Base-by-base conservation (phyloP, 805 yeast genomes). In the Torulaspora delbrueckii region DNA sequence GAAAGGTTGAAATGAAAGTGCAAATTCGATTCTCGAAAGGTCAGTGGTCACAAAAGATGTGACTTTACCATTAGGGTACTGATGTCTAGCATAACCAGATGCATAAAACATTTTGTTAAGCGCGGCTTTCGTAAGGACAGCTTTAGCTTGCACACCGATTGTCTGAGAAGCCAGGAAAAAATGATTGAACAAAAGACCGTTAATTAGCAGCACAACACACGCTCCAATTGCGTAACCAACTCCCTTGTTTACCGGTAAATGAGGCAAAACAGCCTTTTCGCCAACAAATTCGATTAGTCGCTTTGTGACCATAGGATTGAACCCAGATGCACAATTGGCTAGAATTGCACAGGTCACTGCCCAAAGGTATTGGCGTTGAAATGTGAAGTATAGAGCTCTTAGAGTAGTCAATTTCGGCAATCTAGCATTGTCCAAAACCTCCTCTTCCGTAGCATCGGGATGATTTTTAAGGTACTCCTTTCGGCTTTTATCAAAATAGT, bases 21-120 rank as follows among this genome's bases (percentile, higher is more conserved):
- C 88, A 53, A 85, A 74, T 63, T 87, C 96, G 27, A 89, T 74
- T 58, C 96, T 78, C 12, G 90, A 76, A 31, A 88, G 69, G 61
- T 89, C 96, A 2, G 95, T 81, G 50, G 93, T 86, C 62, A 88
- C 76, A 62, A 87, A 66, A 8, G 89, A 80, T 25, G 95, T 86
- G 46, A 89, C 75, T 48, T 76, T 79, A 35, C 91, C 83, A 22
- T 79, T 73, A 1, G 95, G 81, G 57, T 68, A 86, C 48, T 75
- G 70, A 51, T 76, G 75, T 43, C 75, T 75, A 2, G 90, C 76
- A 40, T 70, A 71, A 8, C 79, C 74, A 47, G 81, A 77, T 12
- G 88, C 68, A 44, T 61, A 70, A 53, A 86, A 77, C 9, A 90
- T 75, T 62, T 89, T 89, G 45, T 77, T 77, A 48, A 85, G 72